A percentile compares a stretch with the other conserved stretches of the same genome.
Evolutionary conservation across 2,329 filamentous ascomycete genomes (phyloP).

Genomic region (Pyrenochaeta sp.): DNA sequence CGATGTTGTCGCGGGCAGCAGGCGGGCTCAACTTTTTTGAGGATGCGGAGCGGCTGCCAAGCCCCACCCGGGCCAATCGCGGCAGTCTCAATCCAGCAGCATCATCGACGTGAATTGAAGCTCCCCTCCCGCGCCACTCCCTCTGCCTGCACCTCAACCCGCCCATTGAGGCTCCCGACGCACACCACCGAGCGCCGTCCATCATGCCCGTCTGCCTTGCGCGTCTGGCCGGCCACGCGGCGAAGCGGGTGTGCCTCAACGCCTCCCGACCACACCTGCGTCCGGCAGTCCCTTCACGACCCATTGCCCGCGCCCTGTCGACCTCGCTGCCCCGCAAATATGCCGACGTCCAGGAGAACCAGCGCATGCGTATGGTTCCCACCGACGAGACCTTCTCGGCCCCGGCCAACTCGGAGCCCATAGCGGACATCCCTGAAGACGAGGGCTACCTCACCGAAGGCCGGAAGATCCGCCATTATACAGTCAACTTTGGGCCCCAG

Average conservation of each 20-base stretch:
- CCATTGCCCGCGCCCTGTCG: conserved; percentile 69
- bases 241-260: conserved; percentile 69
- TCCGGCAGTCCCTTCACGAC: conserved; percentile 47
- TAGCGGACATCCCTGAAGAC: conserved; percentile 53
- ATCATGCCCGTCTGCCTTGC: conserved; percentile 75
- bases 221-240: conserved; percentile 74
- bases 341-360: conserved; percentile 60
- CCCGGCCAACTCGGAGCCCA: conserved; percentile 54
- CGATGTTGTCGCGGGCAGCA: conserved; percentile 28
- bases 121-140: conserved; percentile 44
- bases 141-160: conserved; percentile 38
- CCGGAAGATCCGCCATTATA: conserved; percentile 98
- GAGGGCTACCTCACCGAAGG: conserved; percentile 58
- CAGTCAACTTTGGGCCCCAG: conserved; percentile 98
- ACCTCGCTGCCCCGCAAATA: conserved; percentile 69
- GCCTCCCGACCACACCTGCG: conserved; percentile 58
- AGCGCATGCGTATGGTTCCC: conserved; percentile 68
- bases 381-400: conserved; percentile 69
- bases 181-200: conserved; percentile 40
- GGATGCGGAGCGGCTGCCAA: conserved; percentile 29
- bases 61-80: conserved; percentile 37
- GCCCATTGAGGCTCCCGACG: conserved; percentile 44
- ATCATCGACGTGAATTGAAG: conserved; percentile 34
- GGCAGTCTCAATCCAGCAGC: conserved; percentile 33
- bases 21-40: conserved; percentile 35